These are phyloP conservation scores for Penicillium sp. DNA, from an alignment of 2,329 filamentous ascomycete species.

Conservation along the genomic window DNA sequence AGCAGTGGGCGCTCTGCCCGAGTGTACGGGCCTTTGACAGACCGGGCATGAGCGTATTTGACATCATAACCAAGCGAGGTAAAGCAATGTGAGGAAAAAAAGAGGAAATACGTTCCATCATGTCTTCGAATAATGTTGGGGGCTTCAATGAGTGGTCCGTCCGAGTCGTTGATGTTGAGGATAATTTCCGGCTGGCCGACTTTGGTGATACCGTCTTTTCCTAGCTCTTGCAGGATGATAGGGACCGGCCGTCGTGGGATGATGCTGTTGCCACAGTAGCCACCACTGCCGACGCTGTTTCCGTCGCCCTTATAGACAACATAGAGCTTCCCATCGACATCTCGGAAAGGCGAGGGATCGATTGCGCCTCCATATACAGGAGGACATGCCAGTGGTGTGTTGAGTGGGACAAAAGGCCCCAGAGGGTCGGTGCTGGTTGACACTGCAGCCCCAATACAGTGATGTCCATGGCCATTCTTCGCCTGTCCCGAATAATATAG, in stretches of 20 bases:
- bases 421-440: slow-evolving; percentile 22
- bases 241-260: slow-evolving; percentile 27
- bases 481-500: slow-evolving; percentile 53
- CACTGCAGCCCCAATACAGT: slow-evolving; percentile 55
- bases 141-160: slow-evolving; percentile 58
- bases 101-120: slow-evolving; percentile 48
- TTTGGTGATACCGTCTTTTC: slow-evolving; percentile 45
- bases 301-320: slow-evolving; percentile 61
- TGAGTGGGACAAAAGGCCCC: slow-evolving; percentile 45
- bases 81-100: slow-evolving; percentile 57
- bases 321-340: slow-evolving; percentile 49
- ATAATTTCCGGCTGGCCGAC: slow-evolving; percentile 50
- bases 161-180: slow-evolving; percentile 54
- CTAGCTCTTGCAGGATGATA: slow-evolving; percentile 35
- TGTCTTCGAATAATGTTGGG: slow-evolving; percentile 43
- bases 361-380: slow-evolving; percentile 53
- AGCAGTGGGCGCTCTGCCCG: slow-evolving; percentile 28
- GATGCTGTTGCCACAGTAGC: slow-evolving; percentile 40
- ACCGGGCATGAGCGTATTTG: slow-evolving; percentile 49
- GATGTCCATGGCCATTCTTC: slow-evolving; percentile 33
- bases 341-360: slow-evolving; percentile 55
- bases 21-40: slow-evolving; percentile 32
- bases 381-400: slow-evolving; percentile 48
- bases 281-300: slow-evolving; percentile 46
- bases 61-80: slow-evolving; percentile 50